Conservation (phyloP, 2,329 filamentous ascomycete genomes). For the Colletotrichum sp. region DNA sequence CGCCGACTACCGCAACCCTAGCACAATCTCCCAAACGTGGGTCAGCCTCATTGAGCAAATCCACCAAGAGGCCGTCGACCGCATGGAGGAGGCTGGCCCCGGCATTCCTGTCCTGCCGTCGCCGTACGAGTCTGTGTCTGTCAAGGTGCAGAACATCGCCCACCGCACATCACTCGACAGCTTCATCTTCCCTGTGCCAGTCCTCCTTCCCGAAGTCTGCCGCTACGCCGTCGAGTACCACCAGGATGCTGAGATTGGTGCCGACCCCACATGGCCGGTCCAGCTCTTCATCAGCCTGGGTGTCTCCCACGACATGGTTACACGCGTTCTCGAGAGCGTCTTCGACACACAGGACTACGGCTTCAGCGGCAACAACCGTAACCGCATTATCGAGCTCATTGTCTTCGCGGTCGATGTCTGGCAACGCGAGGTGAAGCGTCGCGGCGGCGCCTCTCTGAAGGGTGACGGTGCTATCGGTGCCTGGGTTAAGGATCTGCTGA, state of each 20-base stretch:
- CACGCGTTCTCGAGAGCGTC: conserved; percentile 60
- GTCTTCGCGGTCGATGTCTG: conserved; percentile 52
- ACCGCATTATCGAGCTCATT: conserved; percentile 60
- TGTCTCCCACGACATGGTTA: conserved; percentile 61
- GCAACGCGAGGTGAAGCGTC: conserved; percentile 54
- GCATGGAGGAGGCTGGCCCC: conserved; percentile 45
- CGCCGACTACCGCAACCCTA: conserved; percentile 87
- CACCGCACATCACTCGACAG: conserved; percentile 69
- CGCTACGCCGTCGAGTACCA: conserved; percentile 64
- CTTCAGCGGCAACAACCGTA: conserved; percentile 56
- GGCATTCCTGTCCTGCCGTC: conserved; percentile 46
- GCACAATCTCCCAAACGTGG: conserved; percentile 87
- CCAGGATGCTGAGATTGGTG: conserved; percentile 62
- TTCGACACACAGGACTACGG: conserved; percentile 65
- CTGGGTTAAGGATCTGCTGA: conserved; percentile 56
- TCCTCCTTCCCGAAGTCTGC: conserved; percentile 67
- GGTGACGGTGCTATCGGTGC: conserved; percentile 40
- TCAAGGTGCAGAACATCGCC: conserved; percentile 67
- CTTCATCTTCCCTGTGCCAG: conserved; percentile 68
- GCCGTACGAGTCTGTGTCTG: conserved; percentile 74
- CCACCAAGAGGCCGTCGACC: conserved; percentile 60
- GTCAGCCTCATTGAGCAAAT: conserved; percentile 77
- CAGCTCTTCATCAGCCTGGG: conserved; percentile 60
- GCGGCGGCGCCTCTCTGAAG: conserved; percentile 43
- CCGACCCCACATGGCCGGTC: conserved; percentile 62